phyloP scores from a whole-genome alignment of 1,284 basidiomycete genomes.

The Ceratobasidium sp. region DNA sequence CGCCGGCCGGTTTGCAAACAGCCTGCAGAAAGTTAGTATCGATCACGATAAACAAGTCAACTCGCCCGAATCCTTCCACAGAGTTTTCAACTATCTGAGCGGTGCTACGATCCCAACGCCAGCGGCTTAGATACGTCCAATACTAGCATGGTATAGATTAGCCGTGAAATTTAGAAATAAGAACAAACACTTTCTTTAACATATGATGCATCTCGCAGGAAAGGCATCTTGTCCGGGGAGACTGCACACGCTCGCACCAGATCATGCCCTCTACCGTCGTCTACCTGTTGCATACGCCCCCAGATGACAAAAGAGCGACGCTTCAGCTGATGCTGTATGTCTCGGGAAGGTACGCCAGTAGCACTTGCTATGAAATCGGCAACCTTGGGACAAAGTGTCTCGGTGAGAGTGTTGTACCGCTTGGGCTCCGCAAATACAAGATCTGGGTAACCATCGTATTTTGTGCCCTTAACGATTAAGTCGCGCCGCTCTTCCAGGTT shows the following conservation, averaged over 20 bases:
- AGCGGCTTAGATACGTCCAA: too few species aligned
- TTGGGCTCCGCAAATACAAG: not conserved
- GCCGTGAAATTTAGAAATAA: too few species aligned
- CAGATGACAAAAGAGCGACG: not conserved
- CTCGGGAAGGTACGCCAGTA: not conserved
- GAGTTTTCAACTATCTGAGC: not conserved
- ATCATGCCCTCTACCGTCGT: not conserved
- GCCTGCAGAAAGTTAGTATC: not conserved
- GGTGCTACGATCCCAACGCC: not conserved
- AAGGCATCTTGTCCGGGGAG: too few species aligned
- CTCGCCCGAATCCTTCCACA: not conserved
- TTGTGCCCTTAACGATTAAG: not conserved
- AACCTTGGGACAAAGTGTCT: not conserved
- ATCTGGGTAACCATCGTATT: not conserved
- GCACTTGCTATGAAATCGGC: not conserved
- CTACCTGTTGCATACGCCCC: not conserved
- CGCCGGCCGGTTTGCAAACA: not conserved
- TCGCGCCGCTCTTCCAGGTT: conserved; percentile 4
- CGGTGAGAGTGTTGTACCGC: not conserved
- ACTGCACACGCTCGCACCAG: not conserved
- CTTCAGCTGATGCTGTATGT: not conserved
- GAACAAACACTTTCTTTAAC: not conserved
- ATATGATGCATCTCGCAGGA: not conserved
- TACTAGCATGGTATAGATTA: too few species aligned
- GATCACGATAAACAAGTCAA: not conserved